Evolutionary conservation across 2,329 filamentous ascomycete genomes (phyloP).

Genomic region (Paraconiothyrium brasiliense): DNA sequence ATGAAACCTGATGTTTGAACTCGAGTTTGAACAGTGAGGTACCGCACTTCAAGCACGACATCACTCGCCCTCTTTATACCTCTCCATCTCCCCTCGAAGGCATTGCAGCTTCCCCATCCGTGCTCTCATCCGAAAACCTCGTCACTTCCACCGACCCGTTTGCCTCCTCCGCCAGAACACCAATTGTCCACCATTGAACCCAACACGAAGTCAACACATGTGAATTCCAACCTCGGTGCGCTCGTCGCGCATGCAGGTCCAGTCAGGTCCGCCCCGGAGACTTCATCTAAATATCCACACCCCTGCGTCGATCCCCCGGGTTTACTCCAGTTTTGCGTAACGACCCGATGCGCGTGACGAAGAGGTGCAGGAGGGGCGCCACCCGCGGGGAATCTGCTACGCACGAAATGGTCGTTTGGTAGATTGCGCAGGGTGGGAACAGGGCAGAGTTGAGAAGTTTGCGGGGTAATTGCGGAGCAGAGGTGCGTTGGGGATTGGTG

Average conservation of each 20-base stretch:
- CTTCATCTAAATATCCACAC: constrained; percentile 10
- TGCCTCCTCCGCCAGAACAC: neutral
- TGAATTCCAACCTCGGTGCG: constrained; percentile 11
- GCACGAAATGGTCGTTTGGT: neutral
- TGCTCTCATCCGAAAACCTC: constrained; percentile 3
- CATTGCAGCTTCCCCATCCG: constrained; percentile 6
- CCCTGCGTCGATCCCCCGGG: constrained; percentile 18
- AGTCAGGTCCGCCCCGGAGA: neutral
- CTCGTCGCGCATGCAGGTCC: neutral
- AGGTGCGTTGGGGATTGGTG: neutral
- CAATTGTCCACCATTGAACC: neutral
- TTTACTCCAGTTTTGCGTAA: constrained; percentile 15
- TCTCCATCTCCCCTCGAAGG: neutral
- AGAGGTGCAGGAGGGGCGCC: neutral
- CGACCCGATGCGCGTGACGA: constrained; percentile 12
- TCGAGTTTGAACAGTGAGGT: neutral
- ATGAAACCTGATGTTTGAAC: no score
- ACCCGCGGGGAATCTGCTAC: neutral
- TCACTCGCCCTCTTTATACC: neutral
- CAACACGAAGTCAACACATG: constrained; percentile 1
- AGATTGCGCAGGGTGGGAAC: neutral
- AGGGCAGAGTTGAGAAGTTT: neutral
- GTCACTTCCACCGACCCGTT: neutral
- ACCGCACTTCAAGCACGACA: neutral
- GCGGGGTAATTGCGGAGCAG: neutral